phyloP scores from a whole-genome alignment of 371 early-diverging fungal genomes.

The Lichtheimia hyalospora region DNA sequence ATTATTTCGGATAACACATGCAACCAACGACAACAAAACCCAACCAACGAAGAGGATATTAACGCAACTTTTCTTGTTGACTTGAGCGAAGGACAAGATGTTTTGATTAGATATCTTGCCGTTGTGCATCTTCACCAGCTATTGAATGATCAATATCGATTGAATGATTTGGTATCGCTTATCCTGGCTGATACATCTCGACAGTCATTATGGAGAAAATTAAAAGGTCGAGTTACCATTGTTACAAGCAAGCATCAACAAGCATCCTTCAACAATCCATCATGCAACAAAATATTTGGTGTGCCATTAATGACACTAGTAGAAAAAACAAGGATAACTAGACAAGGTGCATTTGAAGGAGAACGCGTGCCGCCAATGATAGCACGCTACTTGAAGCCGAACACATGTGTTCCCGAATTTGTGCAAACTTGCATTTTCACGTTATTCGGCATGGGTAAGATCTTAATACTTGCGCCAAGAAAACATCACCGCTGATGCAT shows the following conservation, averaged over 20 bases:
- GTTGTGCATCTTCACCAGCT: slow-evolving; percentile 74
- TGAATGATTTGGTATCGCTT: slow-evolving; percentile 77
- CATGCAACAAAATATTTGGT: slow-evolving; percentile 41
- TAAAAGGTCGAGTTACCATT: slow-evolving; percentile 6
- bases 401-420: slow-evolving; percentile 77
- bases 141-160: slow-evolving; percentile 60
- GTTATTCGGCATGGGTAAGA: slow-evolving; percentile 73
- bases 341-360: no score
- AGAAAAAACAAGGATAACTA: slow-evolving; percentile 22
- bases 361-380: slow-evolving; percentile 24
- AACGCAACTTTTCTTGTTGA: slow-evolving; percentile 55
- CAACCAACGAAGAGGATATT: no score
- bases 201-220: slow-evolving; percentile 59
- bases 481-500: not conserved
- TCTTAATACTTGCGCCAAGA: not conserved
- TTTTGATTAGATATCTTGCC: slow-evolving; percentile 86
- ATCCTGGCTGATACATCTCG: slow-evolving; percentile 60
- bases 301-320: slow-evolving; percentile 25
- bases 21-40: no score
- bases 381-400: slow-evolving; percentile 27
- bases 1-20: no score
- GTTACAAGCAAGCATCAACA: slow-evolving; percentile 27
- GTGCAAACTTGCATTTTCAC: slow-evolving; percentile 77
- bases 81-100: slow-evolving; percentile 77
- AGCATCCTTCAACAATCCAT: slow-evolving; percentile 20